Evolutionary conservation across 805 yeast species (phyloP), one percentile per base, ranked within the genome.

Genomic region (Saturnispora sekii): DNA sequence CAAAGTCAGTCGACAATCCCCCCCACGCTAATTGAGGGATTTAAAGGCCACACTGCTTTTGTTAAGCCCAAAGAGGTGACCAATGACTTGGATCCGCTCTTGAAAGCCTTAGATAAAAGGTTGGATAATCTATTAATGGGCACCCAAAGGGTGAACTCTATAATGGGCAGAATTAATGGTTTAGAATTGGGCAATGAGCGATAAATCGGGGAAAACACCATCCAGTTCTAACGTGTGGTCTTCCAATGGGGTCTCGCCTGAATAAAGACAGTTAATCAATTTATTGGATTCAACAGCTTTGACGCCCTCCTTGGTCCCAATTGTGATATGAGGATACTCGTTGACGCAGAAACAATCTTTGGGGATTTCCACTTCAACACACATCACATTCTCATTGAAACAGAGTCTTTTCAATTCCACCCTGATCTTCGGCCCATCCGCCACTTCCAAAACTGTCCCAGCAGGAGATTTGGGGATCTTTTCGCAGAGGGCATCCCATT

Each of bases 271-370:
- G 9, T 49, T 40, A 33, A 70, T 47, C 51, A 69, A 52, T 3
- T 35, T 50, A 48, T 80, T 79, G 1, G 89, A 32, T 51, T 76
- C 73, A 18, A 66, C 58, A 0, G 93, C 79, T 42, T 61, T 65
- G 3, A 73, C 66, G 0, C 62, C 61, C 0, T 66, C 65, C 1
- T 65, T 53, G 0, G 85, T 74, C 0, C 89, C 95, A 11, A 86
- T 56, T 0, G 97, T 89, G 36, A 88, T 73, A 58, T 89, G 97
- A 0, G 82, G 68, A 48, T 61, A 59, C 43, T 63, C 58, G 46
- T 77, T 75, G 0, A 69, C 67, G 8, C 62, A 42, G n/a, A 55
- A 53, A 4, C 60, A 32, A 15, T 38, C 32, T 7, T 50, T 30
- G 18, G 48, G 37, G 3, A 72, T 48, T 8, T 66, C 65, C 1